These are phyloP conservation scores for Lichtheimia ornata DNA, from an alignment of 371 early-diverging fungal genomes.

Conservation along the genomic window DNA sequence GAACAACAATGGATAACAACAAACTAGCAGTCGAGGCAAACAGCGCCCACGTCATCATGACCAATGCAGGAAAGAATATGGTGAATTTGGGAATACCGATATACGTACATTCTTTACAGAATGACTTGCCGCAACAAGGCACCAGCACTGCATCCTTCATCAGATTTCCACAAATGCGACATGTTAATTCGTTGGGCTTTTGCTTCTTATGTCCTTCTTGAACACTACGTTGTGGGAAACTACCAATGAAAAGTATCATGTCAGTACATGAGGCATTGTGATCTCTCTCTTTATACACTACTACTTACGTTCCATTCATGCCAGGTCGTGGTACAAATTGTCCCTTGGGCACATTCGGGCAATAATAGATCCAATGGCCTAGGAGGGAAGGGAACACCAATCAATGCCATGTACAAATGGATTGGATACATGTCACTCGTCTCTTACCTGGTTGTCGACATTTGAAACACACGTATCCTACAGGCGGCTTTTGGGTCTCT, in stretches of 20 bases:
- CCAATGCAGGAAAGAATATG: constrained; percentile 1
- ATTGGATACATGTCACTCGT: not conserved
- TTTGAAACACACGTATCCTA: constrained; percentile 53
- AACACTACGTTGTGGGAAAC: not conserved
- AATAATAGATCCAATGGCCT: constrained; percentile 60
- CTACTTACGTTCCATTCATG: constrained; percentile 29
- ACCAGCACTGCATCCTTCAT: constrained; percentile 78
- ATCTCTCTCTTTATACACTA: not conserved
- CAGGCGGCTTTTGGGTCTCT: constrained; percentile 48
- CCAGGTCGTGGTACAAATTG: constrained; percentile 43
- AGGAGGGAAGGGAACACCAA: not conserved
- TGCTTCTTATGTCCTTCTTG: constrained; percentile 13
- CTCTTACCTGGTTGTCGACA: constrained; percentile 47
- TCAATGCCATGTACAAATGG: not conserved
- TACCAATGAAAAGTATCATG: not conserved
- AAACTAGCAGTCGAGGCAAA: constrained; percentile 14
- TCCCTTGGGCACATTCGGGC: constrained; percentile 53
- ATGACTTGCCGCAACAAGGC: constrained; percentile 86
- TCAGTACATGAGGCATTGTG: not conserved
- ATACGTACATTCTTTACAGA: constrained; percentile 85
- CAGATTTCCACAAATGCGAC: constrained; percentile 75
- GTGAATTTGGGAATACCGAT: constrained; percentile 1
- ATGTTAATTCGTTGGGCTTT: constrained; percentile 63
- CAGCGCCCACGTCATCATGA: not conserved
- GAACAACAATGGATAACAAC: not conserved